Base-by-base conservation (phyloP, 164 flowering plant genomes). In the Cinnamomum chago region DNA sequence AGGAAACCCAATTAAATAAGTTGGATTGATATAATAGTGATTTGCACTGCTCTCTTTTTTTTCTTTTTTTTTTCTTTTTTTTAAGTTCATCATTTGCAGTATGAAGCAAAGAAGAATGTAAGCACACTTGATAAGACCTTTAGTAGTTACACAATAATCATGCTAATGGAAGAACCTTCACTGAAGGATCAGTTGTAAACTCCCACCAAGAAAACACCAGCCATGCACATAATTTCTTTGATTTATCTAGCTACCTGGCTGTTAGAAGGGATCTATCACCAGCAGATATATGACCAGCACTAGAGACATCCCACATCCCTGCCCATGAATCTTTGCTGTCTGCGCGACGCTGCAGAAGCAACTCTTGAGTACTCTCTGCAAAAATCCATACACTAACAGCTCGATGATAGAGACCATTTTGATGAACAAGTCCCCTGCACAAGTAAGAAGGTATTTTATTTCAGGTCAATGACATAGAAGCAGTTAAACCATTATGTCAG, bases 241-340 rank as follows among this genome's bases (percentile, higher is more conserved):
- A 50, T 22, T 3, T 7, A 50, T 50, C 20, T 4, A 13, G 47
- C 50, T 72, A 94, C 98, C 90, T 87, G 24, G 95, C 98, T 12
- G 95, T 75, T 64, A 88, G 28, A 76, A 95, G 94, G 52, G 98
- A 95, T 5, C 95, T 82, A 80, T 92, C 93, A 18, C 97, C 97
- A 68, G 98, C 94, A 70, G 98, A 90, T 71, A 95, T 84, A 77
- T 95, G 97, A 28, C 98, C 98, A 35, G 97, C 98, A 76, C 98
- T 92, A 15, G 98, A 95, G 66, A 90, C 85, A 82, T 95, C 98
- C 98, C 98, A 95, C 66, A 84, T 50, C 18, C 97, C 93, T 3
- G 98, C 85, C 93, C 92, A 91, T 1, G 95, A 95, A 79, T 95
- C 98, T 85, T 92, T 95, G 79, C 88, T 84, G 74, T 90, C 94